Conservation (phyloP, 306 rosid species). For the Adenanthera pavonina region DNA sequence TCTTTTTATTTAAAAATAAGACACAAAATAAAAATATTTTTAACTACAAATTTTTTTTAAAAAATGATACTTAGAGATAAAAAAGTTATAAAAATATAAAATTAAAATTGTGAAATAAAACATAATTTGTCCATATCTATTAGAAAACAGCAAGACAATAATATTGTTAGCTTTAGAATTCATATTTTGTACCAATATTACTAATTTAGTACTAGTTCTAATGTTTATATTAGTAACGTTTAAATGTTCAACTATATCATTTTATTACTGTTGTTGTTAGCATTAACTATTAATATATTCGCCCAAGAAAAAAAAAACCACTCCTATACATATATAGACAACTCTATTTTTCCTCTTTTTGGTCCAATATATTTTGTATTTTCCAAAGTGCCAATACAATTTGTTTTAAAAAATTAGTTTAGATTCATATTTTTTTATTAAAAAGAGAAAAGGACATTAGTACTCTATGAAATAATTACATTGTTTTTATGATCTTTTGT, state of each 20-base stretch:
- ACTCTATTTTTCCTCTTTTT: background rate
- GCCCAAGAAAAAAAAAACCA: no score
- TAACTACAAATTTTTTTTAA: background rate
- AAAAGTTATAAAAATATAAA: background rate
- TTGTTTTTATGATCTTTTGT: background rate
- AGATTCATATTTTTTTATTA: background rate
- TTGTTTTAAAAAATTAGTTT: background rate
- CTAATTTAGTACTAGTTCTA: background rate
- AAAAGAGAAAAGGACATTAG: background rate
- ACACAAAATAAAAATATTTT: background rate
- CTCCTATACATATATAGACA: background rate
- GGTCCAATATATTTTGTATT: background rate
- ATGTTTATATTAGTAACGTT: background rate
- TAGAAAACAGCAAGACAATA: background rate
- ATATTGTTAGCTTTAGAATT: background rate
- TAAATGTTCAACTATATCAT: background rate
- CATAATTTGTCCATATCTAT: background rate
- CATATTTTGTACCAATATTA: background rate
- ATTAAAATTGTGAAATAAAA: background rate
- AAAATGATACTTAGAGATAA: background rate
- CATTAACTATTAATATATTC: no score
- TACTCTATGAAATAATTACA: background rate
- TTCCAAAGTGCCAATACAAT: background rate
- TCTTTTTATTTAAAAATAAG: background rate
- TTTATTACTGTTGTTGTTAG: background rate